Evolutionary conservation across 805 yeast genomes (phyloP).

Genomic region (Brettanomyces custersianus): DNA sequence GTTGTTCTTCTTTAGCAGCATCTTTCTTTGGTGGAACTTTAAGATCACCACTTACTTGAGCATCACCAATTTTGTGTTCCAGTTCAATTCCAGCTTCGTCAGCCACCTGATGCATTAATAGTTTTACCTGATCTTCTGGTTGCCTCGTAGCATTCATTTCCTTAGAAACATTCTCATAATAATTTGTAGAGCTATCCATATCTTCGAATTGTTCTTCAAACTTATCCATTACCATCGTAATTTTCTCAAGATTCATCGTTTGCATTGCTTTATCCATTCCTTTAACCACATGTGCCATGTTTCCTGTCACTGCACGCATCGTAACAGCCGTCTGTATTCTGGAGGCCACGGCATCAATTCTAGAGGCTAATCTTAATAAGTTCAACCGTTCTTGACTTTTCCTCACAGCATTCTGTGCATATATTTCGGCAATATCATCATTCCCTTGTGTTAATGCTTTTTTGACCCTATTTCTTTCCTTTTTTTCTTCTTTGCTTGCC

Average conservation of each 20-base stretch:
- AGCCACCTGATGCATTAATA: constrained; percentile 83
- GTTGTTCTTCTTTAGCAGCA: constrained; percentile 46
- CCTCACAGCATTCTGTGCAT: constrained; percentile 93
- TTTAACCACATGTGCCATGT: constrained; percentile 84
- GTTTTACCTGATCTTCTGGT: constrained; percentile 93
- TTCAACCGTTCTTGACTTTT: constrained; percentile 82
- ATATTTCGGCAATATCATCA: constrained; percentile 85
- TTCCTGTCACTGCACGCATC: constrained; percentile 89
- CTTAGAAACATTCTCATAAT: constrained; percentile 84
- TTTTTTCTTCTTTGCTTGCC: constrained; percentile 83
- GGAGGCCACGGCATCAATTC: constrained; percentile 93
- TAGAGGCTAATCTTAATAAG: constrained; percentile 69
- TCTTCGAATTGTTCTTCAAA: constrained; percentile 96
- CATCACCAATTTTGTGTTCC: constrained; percentile 67
- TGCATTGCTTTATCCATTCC: constrained; percentile 97
- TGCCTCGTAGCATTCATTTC: constrained; percentile 82
- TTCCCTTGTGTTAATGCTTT: constrained; percentile 81
- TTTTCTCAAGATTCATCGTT: constrained; percentile 89
- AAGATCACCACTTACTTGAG: constrained; percentile 35
- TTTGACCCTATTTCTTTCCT: constrained; percentile 81
- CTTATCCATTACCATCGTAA: constrained; percentile 93
- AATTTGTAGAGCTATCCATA: constrained; percentile 85
- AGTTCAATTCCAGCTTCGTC: constrained; percentile 96
- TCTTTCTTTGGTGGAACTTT: constrained; percentile 24
- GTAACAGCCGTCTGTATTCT: constrained; percentile 97